Conservation (phyloP, 2,329 filamentous ascomycete species). For the Reticulascus tulasneorum region DNA sequence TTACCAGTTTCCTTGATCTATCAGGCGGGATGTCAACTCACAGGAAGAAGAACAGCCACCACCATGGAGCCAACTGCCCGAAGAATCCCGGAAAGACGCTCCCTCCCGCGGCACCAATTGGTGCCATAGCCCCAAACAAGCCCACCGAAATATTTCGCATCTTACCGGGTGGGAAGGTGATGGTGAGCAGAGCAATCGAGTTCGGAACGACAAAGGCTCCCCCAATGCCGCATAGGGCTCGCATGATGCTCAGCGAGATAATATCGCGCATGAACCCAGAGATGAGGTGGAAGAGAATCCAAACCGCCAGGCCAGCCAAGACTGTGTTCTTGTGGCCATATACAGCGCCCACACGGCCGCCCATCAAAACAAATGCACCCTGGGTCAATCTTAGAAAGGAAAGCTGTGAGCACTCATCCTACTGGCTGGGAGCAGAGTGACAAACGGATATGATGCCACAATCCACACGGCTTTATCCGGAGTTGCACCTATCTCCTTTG, state of each 20-base stretch:
- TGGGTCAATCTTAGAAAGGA: neutral
- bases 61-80: no score
- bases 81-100: no score
- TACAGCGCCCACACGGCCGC: neutral
- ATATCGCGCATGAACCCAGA: conserved; percentile 2
- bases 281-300: neutral
- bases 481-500: neutral
- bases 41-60: no score
- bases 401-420: neutral
- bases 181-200: neutral
- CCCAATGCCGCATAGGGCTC: neutral
- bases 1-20: no score
- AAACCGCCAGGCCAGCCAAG: neutral
- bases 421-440: no score
- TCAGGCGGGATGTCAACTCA: no score
- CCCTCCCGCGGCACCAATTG: no score
- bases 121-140: conserved; percentile 1
- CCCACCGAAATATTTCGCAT: neutral
- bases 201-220: neutral
- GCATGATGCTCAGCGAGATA: conserved; percentile 1
- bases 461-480: neutral
- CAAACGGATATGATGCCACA: conserved; percentile 1
- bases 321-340: conserved; percentile 2
- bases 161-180: neutral
- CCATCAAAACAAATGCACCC: conserved; percentile 1